Base-by-base conservation (phyloP, 768 basidiomycete genomes). In the Epithele typhae region DNA sequence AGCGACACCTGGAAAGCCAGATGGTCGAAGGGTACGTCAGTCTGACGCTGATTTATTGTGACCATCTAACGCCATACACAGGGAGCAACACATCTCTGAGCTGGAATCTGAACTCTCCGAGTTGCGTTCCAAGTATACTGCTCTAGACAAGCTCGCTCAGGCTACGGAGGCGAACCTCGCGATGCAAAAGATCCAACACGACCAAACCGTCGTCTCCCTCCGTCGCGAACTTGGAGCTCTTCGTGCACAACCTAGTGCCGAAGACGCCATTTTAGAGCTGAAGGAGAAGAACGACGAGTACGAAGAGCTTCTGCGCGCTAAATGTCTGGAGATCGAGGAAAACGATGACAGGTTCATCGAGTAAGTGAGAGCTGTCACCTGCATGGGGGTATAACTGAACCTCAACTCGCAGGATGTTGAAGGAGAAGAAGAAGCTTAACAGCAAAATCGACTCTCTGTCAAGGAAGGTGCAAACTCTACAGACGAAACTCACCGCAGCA, bases 311-410 rank as follows among this genome's bases (percentile, higher is more conserved):
- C 66, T 91, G 36, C 73, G 73, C 46, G 69, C 65, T 35, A 91
- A 89, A 63, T 86, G 82, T 49, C 63, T 72, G 12, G 88, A 91
- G 66, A 87, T 91, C 46, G 88, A 91, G 59, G 86, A 84, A 56
- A 87, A 91, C 46, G 88, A 92, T 56, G 89, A 92, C 59, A 78
- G 78, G 27, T 78, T 81, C 42, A 77, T 91, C 49, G 84, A 84
- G 88, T 91, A 65, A 55, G 84, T 72, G n/a, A 8, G n/a, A n/a
- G n/a, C n/a, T n/a, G n/a, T n/a, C n/a, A 19, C 15, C 18, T 51
- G 22, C 11, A 30, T n/a, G 38, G 24, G 3, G 12, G 24, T 12
- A 34, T 10, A n/a, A n/a, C n/a, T n/a, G n/a, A n/a, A n/a, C n/a
- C n/a, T n/a, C n/a, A n/a, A n/a, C n/a, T 39, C 34, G 19, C 55